Base-by-base conservation (phyloP, 345 rosid genomes). In the Isatis tinctoria region DNA sequence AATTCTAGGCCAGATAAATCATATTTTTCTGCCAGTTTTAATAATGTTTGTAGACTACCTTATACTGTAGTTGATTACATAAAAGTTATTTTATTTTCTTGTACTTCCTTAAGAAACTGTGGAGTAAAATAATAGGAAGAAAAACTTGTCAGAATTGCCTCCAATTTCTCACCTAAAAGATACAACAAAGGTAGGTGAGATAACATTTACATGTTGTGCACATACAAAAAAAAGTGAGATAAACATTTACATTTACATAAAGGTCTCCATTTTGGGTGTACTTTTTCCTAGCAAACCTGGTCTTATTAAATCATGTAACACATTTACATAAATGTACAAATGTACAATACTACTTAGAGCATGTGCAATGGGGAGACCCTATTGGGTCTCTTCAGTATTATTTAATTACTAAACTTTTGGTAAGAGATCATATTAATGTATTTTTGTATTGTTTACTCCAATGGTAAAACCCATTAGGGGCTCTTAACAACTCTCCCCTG, bases 81-180 rank as follows among this genome's bases (percentile, higher is more conserved):
- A 40, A 10, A 39, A 16, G 16, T 1, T 14, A 3, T 2, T 9
- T 27, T n/a, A 0, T 10, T 9, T 1, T 56, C 3, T 41, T 12
- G 18, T 28, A 1, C 11, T 26, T 18, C 11, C 27, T 30, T 8
- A 28, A 32, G 20, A 61, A 37, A 63, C 3, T 36, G 9, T 28
- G 14, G 7, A 40, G 43, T 32, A 69, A 5, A 39, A 18, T 2
- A 40, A 20, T 7, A 28, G 16, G 18, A 65, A 54, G 47, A 33
- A 64, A 52, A 54, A 10, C 30, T 54, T 27, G 39, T n/a, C 10
- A 26, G 22, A 33, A 32, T 1, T 32, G 59, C 57, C 41, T 28
- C 67, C 18, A 27, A 18, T 74, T 75, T 67, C 78, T 60, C 73
- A 74, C 49, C 78, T 54, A 67, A 61, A 48, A 28, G 28, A 48